Base-by-base conservation (phyloP, 192 early-diverging fungal genomes). In the Linderina pennispora region DNA sequence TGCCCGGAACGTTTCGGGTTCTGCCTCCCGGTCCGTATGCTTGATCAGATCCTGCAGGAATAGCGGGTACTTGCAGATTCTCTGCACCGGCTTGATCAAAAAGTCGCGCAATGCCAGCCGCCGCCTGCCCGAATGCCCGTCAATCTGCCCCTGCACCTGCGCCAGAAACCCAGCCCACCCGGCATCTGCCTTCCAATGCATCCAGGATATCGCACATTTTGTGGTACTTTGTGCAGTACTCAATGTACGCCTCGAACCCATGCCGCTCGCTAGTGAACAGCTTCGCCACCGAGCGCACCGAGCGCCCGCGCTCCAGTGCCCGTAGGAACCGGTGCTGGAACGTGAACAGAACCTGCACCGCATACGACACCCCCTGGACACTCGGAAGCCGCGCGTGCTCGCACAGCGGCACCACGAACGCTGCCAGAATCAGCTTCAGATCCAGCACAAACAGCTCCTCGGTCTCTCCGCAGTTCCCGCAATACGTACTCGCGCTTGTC, bases 31-130 rank as follows among this genome's bases (percentile, higher is more conserved):
- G 16, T 57, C 50, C 3, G 82, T 84, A 25, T 77, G 55, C 33
- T 80, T 72, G 15, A 77, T 33, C 35, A 85, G 64, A 13, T 83
- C 84, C 14, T 76, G 73, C 25, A 82, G 65, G 13, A 97, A 65
- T 5, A 97, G 70, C 9, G 90, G 91, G 65, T 97, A 97, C 23
- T 89, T 88, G 59, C 90, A 92, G 22, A 94, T 84, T 10, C 93
- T 74, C 62, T 97, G 93, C 2, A 97, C 81, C 9, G 92, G 92
- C 54, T 91, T 64, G 40, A 72, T 72, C 8, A 72, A 45, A 36
- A 65, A 60, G 38, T 72, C 69, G 40, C 58, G 53, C 13, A 65
- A 36, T 4, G 58, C 53, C n/a, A 72, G 53, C 31, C 58, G 48
- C 3, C 55, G 53, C 20, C 31, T 25, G 37, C 46, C 53, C 2